Evolutionary conservation across 2,329 filamentous ascomycete species (phyloP), one percentile per base, ranked within the genome.

Genomic region (Colletotrichum ledebouriae): DNA sequence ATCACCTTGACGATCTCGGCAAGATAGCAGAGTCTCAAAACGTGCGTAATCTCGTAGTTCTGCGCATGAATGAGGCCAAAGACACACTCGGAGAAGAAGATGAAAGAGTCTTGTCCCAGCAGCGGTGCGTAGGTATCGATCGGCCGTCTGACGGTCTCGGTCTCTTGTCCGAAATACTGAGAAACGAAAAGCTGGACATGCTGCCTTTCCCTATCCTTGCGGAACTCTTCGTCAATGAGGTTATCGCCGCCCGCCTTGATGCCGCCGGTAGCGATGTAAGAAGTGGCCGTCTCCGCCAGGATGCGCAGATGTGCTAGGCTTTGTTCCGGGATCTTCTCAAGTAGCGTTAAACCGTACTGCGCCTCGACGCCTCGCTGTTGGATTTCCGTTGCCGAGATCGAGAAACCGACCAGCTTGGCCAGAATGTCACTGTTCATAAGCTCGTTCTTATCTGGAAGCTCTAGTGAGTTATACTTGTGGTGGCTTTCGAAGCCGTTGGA

Each of bases 1-100:
- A 94, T 86, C 6, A 94, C 90, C 80, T 97, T 97, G 68, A 97
- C 89, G 65, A 99, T 89, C 79, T 99, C 96, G 3, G 93, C 93
- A 63, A 97, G 85, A 76, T 97, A 98, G 80, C 94, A 98, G 52
- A 98, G 83, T 42, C 92, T 90, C 57, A 98, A 80, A 59, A 98
- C 79, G 77, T 97, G 92, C 46, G 90, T 87, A 47, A 97, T 88
- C 63, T 97, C 92, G 44, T 93, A 85, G 46, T 87, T 83, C 33
- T 94, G 86, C 2, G 90, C 86, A 9, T 91, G 86, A 6, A 87
- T 85, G 17, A 97, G 78, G 62, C 89, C 91, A 59, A 94, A 87
- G 1, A 92, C 89, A 73, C 89, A 90, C 76, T 97, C 92, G 13
- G 92, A 89, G 60, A 98, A 82, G 79, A 98, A 97, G 3, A 92